Evolutionary conservation across 139 green algal species (phyloP).

Genomic region (Picochlorum sp.): DNA sequence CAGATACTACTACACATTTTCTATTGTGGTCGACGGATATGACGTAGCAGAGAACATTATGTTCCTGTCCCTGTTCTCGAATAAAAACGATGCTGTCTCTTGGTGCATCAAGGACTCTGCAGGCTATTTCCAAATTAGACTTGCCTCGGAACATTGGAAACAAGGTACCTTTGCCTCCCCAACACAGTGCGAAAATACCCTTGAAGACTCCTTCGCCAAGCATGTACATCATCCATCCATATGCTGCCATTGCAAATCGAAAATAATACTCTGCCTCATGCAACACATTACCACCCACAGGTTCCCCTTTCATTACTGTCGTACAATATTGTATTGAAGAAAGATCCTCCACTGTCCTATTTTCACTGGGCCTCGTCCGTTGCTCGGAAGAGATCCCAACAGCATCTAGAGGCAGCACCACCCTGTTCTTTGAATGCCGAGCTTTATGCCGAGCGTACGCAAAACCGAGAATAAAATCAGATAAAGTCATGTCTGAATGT

Average conservation of each 20-base stretch:
- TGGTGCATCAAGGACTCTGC: background rate
- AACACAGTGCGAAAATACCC: background rate
- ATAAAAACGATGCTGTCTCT: background rate
- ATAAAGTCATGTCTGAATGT: conserved; percentile 1
- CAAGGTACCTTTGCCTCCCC: background rate
- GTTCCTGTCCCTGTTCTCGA: background rate
- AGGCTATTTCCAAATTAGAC: background rate
- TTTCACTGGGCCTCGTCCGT: background rate
- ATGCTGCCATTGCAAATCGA: background rate
- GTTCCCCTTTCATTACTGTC: background rate
- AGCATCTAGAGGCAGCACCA: background rate
- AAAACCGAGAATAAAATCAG: background rate
- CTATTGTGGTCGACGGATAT: background rate
- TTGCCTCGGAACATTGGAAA: background rate
- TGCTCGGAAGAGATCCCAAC: background rate
- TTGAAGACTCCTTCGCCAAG: background rate
- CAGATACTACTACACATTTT: background rate
- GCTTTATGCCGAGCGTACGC: background rate
- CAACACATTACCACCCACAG: background rate
- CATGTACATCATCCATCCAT: conserved; percentile 8
- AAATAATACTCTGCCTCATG: background rate
- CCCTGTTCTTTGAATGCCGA: background rate
- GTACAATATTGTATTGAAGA: too few relatives aligned
- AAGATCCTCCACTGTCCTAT: too few relatives aligned
- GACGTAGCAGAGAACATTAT: conserved; percentile 2